Percentiles rank a stretch among this genome's conserved stretches.
Evolutionary conservation across 108 stramenopile genomes (phyloP).

Genomic region (Licmophora abbreviata): DNA sequence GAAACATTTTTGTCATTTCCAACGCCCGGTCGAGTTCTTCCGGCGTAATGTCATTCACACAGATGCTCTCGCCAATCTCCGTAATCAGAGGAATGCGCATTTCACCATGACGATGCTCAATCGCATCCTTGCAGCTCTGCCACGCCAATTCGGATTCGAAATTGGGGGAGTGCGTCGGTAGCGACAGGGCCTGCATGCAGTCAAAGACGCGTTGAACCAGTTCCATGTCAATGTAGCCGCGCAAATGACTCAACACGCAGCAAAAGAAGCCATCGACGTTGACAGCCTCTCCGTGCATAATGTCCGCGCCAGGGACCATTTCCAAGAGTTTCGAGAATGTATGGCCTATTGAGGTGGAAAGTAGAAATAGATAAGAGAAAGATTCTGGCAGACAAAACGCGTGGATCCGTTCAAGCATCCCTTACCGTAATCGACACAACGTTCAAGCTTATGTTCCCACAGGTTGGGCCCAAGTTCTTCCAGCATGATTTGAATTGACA

Average conservation of each 20-base stretch:
- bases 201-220: conserved; percentile 74
- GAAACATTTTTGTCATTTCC: conserved; percentile 51
- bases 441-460: conserved; percentile 88
- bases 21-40: conserved; percentile 84
- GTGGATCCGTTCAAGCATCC: neutral
- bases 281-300: conserved; percentile 97
- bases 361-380: conserved; percentile 5
- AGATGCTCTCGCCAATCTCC: conserved; percentile 85
- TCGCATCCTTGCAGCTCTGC: conserved; percentile 90
- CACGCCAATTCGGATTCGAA: conserved; percentile 68
- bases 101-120: conserved; percentile 92
- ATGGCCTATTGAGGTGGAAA: conserved; percentile 48
- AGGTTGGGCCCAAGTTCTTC: conserved; percentile 96
- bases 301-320: conserved; percentile 88
- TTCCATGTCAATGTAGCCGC: conserved; percentile 80
- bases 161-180: conserved; percentile 75
- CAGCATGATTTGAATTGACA: conserved; percentile 94
- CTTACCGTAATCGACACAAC: conserved; percentile 87
- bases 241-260: conserved; percentile 77
- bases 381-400: neutral
- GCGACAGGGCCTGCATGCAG: conserved; percentile 70
- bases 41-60: conserved; percentile 86
- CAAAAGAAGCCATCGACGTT: conserved; percentile 95
- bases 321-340: conserved; percentile 94
- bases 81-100: conserved; percentile 89